Evolutionary conservation across 805 yeast genomes (phyloP).

Genomic region (Pichia cabralensis): DNA sequence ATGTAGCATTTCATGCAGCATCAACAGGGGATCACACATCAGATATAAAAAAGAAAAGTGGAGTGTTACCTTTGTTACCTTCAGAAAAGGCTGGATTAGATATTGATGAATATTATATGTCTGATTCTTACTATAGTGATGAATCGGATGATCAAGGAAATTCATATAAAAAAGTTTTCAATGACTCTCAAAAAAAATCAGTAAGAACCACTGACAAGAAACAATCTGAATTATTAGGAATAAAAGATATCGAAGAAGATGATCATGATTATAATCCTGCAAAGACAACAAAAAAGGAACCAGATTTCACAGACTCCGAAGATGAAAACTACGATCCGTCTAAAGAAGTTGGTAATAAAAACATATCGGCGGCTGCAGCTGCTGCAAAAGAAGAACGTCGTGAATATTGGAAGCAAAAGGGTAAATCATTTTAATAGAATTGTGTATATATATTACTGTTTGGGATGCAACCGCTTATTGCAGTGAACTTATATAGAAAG

Average conservation of each 20-base stretch:
- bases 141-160: slow-evolving; percentile 13
- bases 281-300: slow-evolving; percentile 54
- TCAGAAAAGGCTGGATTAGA: slow-evolving; percentile 30
- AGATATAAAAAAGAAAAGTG: slow-evolving; percentile 2
- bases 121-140: slow-evolving; percentile 30
- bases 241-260: slow-evolving; percentile 3
- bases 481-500: background rate
- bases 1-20: slow-evolving; percentile 40
- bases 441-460: no score
- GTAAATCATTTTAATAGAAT: slow-evolving; percentile 33
- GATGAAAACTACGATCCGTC: slow-evolving; percentile 1
- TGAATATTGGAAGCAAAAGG: slow-evolving; percentile 50
- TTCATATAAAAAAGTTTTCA: slow-evolving; percentile 3
- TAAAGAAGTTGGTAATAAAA: no score
- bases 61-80: slow-evolving; percentile 23
- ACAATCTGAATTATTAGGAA: slow-evolving; percentile 51
- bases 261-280: background rate
- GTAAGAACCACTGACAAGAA: slow-evolving; percentile 67
- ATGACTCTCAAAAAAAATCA: slow-evolving; percentile 12
- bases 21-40: slow-evolving; percentile 14
- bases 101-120: slow-evolving; percentile 29
- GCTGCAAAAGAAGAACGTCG: slow-evolving; percentile 62
- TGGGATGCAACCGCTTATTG: background rate
- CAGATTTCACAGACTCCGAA: slow-evolving; percentile 37
- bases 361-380: slow-evolving; percentile 54